Base-by-base conservation (phyloP, 495 filamentous ascomycete species). In the Talaromyces borbonicus region DNA sequence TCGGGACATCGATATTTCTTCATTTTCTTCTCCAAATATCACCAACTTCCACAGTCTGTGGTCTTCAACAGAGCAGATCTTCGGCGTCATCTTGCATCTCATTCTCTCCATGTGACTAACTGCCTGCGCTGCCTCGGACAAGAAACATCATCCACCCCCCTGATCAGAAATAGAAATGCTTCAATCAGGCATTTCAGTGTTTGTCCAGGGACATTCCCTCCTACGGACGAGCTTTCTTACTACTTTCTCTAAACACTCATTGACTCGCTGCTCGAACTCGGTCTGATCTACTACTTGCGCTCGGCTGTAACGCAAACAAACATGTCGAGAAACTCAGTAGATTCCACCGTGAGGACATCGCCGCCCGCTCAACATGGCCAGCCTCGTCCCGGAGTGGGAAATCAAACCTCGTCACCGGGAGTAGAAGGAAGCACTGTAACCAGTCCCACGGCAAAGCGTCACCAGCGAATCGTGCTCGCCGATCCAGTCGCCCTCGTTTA, bases 401-500 rank as follows among this genome's bases (percentile, higher is more conserved):
- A 14, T 19, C 30, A 55, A 42, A 47, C 46, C 49, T 36, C 31
- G 5, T 30, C 40, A 35, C 22, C 53, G 25, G 40, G 37, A 4
- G 52, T 48, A 14, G 49, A 47, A 25, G 55, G 56, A 37, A 56
- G 65, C 49, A 29, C 56, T 20, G 39, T 51, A 4, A 11, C 14
- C 19, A 43, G 39, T 24, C 38, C 48, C 11, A 22, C 20, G 3
- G 29, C 18, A 31, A 48, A 35, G 19, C 32, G 29, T 11, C 73
- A 72, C 44, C 72, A 70, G 48, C 73, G 69, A 48, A 68, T 87
- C 24, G 79, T 85, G 16, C 80, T 89, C 51, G 76, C 83, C 16
- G 84, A 89, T 58, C 79, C 82, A 12, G 74, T 86, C 31, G 84
- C 84, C 31, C 79, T 87, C 52, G 77, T 84, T 52, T 98, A 93